A percentile compares a stretch with the other conserved stretches of the same genome.
Evolutionary conservation across 2,329 filamentous ascomycete species (phyloP).

Genomic region (Fusarium multiceps): DNA sequence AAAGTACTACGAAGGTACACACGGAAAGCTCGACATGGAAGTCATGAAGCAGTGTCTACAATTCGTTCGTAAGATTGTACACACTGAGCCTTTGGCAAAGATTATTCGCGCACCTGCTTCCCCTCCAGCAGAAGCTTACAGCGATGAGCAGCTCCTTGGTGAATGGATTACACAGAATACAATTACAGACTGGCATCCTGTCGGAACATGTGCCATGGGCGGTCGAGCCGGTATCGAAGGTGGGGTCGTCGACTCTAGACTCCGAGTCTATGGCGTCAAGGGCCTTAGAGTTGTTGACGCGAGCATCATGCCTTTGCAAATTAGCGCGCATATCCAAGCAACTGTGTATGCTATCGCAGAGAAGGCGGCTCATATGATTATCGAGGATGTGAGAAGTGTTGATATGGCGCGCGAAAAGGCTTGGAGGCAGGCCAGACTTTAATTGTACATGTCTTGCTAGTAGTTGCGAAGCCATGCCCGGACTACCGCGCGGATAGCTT

Average conservation of each 20-base stretch:
- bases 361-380: slow-evolving; percentile 45
- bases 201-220: slow-evolving; percentile 52
- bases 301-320: slow-evolving; percentile 47
- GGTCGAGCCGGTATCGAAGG: slow-evolving; percentile 45
- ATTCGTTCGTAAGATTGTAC: slow-evolving; percentile 55
- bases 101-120: slow-evolving; percentile 51
- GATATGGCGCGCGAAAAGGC: not conserved
- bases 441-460: not conserved
- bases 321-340: slow-evolving; percentile 48
- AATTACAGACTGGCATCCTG: slow-evolving; percentile 55
- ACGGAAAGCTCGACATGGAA: slow-evolving; percentile 57
- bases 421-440: not conserved
- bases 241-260: slow-evolving; percentile 48
- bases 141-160: slow-evolving; percentile 26
- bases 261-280: slow-evolving; percentile 48
- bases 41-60: slow-evolving; percentile 56
- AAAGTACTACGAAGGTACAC: slow-evolving; percentile 53
- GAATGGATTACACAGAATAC: slow-evolving; percentile 48
- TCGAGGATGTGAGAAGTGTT: slow-evolving; percentile 25
- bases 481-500: slow-evolving; percentile 13
- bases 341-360: slow-evolving; percentile 54
- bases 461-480: slow-evolving; percentile 17
- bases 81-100: slow-evolving; percentile 51
- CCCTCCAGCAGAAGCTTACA: slow-evolving; percentile 37
- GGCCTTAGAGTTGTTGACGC: slow-evolving; percentile 47